Evolutionary conservation across 2,329 filamentous ascomycete species (phyloP).

Genomic region (Aspergillus flavus): DNA sequence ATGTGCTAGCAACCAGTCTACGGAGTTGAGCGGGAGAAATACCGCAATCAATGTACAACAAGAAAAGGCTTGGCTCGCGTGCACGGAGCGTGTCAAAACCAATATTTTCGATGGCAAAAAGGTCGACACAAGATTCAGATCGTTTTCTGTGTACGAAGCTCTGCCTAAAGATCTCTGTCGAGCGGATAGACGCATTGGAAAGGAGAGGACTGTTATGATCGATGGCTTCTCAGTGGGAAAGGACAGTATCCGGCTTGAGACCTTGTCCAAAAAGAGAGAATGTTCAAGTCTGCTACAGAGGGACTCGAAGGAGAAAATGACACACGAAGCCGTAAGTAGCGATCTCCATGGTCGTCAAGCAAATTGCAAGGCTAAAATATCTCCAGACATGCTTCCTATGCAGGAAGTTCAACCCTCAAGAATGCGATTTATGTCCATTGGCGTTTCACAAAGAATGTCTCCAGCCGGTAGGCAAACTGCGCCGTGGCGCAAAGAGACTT

Average conservation of each 20-base stretch:
- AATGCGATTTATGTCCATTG: slow-evolving; percentile 52
- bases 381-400: slow-evolving; percentile 23
- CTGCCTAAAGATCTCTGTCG: slow-evolving; percentile 38
- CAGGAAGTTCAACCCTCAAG: neutral
- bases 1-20: neutral
- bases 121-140: slow-evolving; percentile 33
- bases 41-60: slow-evolving; percentile 40
- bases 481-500: slow-evolving; percentile 22
- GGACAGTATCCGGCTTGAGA: slow-evolving; percentile 58
- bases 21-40: neutral
- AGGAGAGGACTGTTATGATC: slow-evolving; percentile 61
- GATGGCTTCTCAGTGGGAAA: slow-evolving; percentile 60
- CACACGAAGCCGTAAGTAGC: slow-evolving; percentile 47
- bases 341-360: too few relatives aligned
- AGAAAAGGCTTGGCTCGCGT: slow-evolving; percentile 59
- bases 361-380: slow-evolving; percentile 5
- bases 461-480: slow-evolving; percentile 10
- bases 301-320: slow-evolving; percentile 23
- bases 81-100: slow-evolving; percentile 60
- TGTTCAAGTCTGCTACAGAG: neutral
- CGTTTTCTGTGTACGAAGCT: slow-evolving; percentile 33
- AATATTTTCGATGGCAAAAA: slow-evolving; percentile 61
- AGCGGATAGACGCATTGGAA: slow-evolving; percentile 55
- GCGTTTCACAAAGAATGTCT: slow-evolving; percentile 58
- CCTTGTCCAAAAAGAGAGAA: slow-evolving; percentile 13